Evolutionary conservation across 2,329 filamentous ascomycete species (phyloP).

Genomic region (Scedosporium dehoogii): DNA sequence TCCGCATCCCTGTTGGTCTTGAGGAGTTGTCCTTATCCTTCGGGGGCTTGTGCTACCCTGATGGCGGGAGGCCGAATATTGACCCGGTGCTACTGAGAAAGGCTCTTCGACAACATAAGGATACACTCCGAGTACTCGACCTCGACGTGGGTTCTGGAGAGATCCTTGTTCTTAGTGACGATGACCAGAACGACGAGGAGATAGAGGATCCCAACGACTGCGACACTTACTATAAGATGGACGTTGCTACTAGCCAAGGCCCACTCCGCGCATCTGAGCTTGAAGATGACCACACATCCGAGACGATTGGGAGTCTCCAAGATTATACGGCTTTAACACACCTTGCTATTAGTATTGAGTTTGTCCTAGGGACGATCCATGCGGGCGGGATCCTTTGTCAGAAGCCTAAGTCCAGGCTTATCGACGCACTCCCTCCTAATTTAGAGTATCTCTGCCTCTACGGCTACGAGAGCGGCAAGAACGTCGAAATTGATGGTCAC

Average conservation of each 20-base stretch:
- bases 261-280: constrained; percentile 1
- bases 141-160: constrained; percentile 6
- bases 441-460: constrained; percentile 10
- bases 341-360: constrained; percentile 2
- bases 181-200: not conserved
- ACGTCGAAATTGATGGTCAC: not conserved
- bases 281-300: not conserved
- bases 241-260: not conserved
- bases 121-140: constrained; percentile 7
- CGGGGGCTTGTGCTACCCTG: not conserved
- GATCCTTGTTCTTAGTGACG: not conserved
- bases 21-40: constrained; percentile 6
- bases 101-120: constrained; percentile 6
- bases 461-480: constrained; percentile 8
- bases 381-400: not conserved
- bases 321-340: constrained; percentile 8
- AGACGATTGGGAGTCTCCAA: constrained; percentile 7
- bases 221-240: not conserved
- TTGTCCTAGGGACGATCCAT: not conserved
- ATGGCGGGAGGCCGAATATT: not conserved
- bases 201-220: not conserved
- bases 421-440: constrained; percentile 9
- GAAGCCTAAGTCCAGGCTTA: constrained; percentile 1
- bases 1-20: constrained; percentile 8
- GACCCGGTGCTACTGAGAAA: constrained; percentile 7